Conservation (phyloP, 768 basidiomycete genomes). For the Agrocybe praecox region DNA sequence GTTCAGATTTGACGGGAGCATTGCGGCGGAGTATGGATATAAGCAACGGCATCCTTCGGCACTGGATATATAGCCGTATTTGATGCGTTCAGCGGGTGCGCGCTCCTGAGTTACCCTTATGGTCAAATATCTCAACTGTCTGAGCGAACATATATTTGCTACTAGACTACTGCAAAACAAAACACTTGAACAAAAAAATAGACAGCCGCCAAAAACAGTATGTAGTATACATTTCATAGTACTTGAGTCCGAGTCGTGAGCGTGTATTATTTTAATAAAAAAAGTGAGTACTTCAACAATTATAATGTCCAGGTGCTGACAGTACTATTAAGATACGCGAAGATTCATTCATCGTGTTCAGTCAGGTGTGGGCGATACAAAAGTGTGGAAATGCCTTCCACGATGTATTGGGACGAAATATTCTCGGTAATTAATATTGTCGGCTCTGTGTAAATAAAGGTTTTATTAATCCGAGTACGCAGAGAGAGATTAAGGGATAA, state of each 20-base stretch:
- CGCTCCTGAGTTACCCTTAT: not conserved
- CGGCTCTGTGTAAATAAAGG: constrained; percentile 22
- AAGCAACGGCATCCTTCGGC: not conserved
- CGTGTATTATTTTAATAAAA: no score
- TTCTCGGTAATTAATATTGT: constrained; percentile 34
- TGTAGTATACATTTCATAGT: no score
- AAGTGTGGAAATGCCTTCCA: constrained; percentile 32
- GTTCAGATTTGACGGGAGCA: constrained; percentile 10
- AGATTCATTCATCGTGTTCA: constrained; percentile 1
- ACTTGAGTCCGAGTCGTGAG: no score
- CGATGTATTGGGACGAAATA: constrained; percentile 38
- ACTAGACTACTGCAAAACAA: no score
- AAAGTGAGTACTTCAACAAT: no score
- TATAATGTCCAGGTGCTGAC: no score
- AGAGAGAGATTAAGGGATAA: constrained; percentile 2
- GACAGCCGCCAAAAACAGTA: no score
- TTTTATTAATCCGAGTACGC: not conserved
- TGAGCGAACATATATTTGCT: no score
- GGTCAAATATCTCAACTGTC: no score
- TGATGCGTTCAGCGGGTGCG: not conserved
- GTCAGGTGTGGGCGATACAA: constrained; percentile 19
- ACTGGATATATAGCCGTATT: not conserved
- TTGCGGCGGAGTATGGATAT: constrained; percentile 8
- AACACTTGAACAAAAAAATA: no score
- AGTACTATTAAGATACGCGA: not conserved